phyloP scores from a whole-genome alignment of 2,329 filamentous ascomycete genomes.

The Tolypocladium sp. region DNA sequence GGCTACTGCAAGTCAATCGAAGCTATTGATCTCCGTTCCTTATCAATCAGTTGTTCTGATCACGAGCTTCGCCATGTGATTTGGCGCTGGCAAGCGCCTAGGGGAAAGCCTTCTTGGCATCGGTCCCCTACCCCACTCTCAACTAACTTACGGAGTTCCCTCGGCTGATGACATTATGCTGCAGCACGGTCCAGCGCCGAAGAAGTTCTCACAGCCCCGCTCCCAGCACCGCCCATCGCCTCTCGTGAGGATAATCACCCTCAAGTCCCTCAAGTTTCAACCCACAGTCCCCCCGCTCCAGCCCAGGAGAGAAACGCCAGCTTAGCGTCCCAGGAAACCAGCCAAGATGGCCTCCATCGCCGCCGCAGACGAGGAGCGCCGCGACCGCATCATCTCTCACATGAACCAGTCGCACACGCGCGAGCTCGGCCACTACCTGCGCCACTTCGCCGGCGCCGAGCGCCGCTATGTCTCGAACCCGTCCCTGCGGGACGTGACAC shows the following conservation, averaged over 20 bases:
- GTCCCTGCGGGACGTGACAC: conserved; percentile 55
- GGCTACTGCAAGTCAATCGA: background rate
- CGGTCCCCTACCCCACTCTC: background rate
- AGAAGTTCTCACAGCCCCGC: background rate
- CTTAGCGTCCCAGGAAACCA: background rate
- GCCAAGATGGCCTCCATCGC: conserved; percentile 10
- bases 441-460: conserved; percentile 56
- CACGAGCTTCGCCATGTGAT: background rate
- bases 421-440: conserved; percentile 70
- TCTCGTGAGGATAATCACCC: background rate
- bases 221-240: background rate
- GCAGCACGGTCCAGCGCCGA: background rate
- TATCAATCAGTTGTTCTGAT: background rate
- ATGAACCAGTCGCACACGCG: conserved; percentile 79
- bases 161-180: background rate
- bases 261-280: background rate
- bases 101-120: no score
- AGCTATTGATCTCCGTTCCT: background rate
- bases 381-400: conserved; percentile 52
- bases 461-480: conserved; percentile 35
- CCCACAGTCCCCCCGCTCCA: background rate
- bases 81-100: background rate
- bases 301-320: background rate
- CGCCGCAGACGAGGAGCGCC: conserved; percentile 18
- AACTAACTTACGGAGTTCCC: no score